Evolutionary conservation across 2,329 filamentous ascomycete species (phyloP).

Genomic region (Colletotrichum sp.): DNA sequence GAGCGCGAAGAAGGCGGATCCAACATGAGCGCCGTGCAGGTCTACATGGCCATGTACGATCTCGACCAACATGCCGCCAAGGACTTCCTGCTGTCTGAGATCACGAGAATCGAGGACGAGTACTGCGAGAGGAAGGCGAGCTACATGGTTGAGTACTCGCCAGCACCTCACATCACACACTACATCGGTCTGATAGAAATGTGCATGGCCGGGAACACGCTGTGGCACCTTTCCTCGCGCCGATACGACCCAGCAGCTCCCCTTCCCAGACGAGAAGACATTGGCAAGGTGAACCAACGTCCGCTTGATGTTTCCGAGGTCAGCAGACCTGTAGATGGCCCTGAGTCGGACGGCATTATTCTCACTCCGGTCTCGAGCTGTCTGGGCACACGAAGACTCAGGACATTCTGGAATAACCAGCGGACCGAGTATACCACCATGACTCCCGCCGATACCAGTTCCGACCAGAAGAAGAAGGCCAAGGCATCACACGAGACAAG

Average conservation of each 20-base stretch:
- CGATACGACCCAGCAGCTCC: not conserved
- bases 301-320: not conserved
- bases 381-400: not conserved
- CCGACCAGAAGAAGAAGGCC: not conserved
- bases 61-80: not conserved
- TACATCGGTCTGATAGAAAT: not conserved
- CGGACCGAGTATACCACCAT: not conserved
- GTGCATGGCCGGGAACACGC: constrained; percentile 3
- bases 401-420: not conserved
- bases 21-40: not conserved
- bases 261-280: not conserved
- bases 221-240: constrained; percentile 1
- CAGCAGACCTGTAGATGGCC: not conserved
- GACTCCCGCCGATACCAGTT: not conserved
- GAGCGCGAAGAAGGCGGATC: not conserved
- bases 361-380: not conserved
- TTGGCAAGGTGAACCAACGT: not conserved
- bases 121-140: constrained; percentile 1
- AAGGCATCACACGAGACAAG: not conserved
- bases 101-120: not conserved
- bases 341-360: not conserved
- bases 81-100: not conserved
- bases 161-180: not conserved
- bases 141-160: not conserved
- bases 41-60: not conserved